Evolutionary conservation across 495 filamentous ascomycete genomes (phyloP), one percentile per base, ranked within the genome.

Genomic region (Hamigera avellanea): DNA sequence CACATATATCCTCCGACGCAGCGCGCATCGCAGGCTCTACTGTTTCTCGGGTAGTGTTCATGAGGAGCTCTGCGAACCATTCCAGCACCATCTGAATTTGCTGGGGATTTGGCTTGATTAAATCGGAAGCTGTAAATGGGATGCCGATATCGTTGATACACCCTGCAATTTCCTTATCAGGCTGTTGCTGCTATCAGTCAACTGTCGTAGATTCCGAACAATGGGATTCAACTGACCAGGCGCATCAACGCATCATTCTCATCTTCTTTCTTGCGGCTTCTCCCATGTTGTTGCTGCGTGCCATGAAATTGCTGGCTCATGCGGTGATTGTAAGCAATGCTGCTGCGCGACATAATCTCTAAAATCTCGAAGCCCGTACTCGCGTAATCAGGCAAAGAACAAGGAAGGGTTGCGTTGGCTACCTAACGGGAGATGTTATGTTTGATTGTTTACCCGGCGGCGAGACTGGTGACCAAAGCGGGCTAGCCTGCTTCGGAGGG

Each of bases 101-200:
- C 37, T 86, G 76, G 8, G 93, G 79, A 46, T 93, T 91, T 3
- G 91, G 91, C 52, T 94, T 96, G 42, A 86, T 76, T 25, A 98
- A 71, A 61, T 98, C 91, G 42, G 83, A 80, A n/a, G 81, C 63
- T 1, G 74, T 80, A 57, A 95, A 95, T 3, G 75, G 73, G 35
- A 98, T 83, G 31, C 87, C 88, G 38, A 96, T 91, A 54, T 96
- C 91, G 58, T 77, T 88, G 66, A 98, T 93, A 59, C 91, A 98
- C 50, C 82, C 86, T 49, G 87, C 86, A 36, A 98, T 95, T 56
- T 96, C 91, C 46, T 72, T 74, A 52, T 95, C 87, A 26, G 74
- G 62, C 78, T 80, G 40, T 33, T 18, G n/a, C 8, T 7, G 23
- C 9, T 19, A 35, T 57, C 39, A 53, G 46, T 26, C 13, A 8